Evolutionary conservation across 768 basidiomycete species (phyloP), one percentile per base, ranked within the genome.

Genomic region (Leccinum variicolor): DNA sequence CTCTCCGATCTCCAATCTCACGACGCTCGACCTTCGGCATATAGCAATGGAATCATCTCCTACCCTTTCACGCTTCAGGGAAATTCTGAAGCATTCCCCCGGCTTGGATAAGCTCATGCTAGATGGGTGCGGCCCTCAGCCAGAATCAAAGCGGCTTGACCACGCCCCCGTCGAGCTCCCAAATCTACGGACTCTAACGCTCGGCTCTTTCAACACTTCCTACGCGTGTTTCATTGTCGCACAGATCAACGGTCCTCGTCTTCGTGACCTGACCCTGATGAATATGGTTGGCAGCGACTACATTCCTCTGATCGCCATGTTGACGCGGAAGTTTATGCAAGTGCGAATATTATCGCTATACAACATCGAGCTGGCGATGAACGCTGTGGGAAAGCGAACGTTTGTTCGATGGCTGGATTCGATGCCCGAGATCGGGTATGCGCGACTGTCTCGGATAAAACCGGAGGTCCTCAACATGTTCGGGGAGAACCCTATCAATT

Each of bases 1-100:
- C 17, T 77, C 84, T 8, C 54, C 69, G 52, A 28, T 86, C 9
- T 63, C 68, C 31, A 82, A 87, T 62, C 80, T 91, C n/a, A 78
- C 78, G 23, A 80, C 79, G 10, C 75, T 91, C 54, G 87, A 89
- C 62, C 72, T 91, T 53, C 81, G 87, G 39, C 80, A 83, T 26
- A 77, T 89, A 54, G 77, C 85, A 17, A 70, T 83, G 19, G 72
- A 82, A 5, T 71, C 78, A 15, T 78, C 76, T 26, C 87, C 86
- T 5, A 73, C 73, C 34, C 69, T 84, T 15, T 39, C 58, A 9
- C 76, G 76, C 23, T 87, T 89, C 69, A 79, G 81, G 36, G 70
- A 77, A 28, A 75, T 90, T 23, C 77, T 89, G 11, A 54, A 54
- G 10, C 71, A 65, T 48, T 85, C 78, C 55, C 81, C 83, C 14